Conservation (phyloP, 2,329 filamentous ascomycete genomes). For the Verticillium tricorpus region DNA sequence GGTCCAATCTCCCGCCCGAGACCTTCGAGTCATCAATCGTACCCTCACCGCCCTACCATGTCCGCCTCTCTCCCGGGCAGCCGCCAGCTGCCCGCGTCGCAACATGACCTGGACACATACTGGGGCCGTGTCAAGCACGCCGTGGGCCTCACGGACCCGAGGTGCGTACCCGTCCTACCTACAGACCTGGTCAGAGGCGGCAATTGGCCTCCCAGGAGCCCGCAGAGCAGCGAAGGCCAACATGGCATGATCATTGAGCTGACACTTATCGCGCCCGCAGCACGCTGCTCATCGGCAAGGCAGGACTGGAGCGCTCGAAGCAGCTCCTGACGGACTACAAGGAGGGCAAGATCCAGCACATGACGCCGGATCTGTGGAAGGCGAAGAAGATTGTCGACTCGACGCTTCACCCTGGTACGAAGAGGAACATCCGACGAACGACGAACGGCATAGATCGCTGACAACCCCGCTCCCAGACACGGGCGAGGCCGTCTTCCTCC, state of each 20-base stretch:
- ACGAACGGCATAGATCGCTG: constrained; percentile 9
- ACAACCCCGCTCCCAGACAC: constrained; percentile 60
- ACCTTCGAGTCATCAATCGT: neutral
- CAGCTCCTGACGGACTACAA: constrained; percentile 79
- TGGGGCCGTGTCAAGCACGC: constrained; percentile 92
- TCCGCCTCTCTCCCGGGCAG: constrained; percentile 61
- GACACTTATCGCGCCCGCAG: constrained; percentile 39
- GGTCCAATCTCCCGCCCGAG: neutral
- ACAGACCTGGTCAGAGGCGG: neutral
- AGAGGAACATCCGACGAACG: neutral
- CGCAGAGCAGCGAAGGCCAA: neutral
- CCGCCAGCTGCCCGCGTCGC: constrained; percentile 84
- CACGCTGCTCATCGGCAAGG: constrained; percentile 74
- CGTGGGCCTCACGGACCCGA: constrained; percentile 86
- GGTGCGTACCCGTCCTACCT: constrained; percentile 56
- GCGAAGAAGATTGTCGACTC: constrained; percentile 98
- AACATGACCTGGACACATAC: constrained; percentile 90
- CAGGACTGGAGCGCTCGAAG: constrained; percentile 84
- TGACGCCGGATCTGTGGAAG: constrained; percentile 88
- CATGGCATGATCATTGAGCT: neutral
- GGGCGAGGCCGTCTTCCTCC: constrained; percentile 84
- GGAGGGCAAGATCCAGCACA: constrained; percentile 68
- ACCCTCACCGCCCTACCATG: constrained; percentile 35
- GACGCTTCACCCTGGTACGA: constrained; percentile 85
- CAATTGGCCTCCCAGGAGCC: neutral